Base-by-base conservation (phyloP, 2,329 filamentous ascomycete species). In the Monosporascus sp. region DNA sequence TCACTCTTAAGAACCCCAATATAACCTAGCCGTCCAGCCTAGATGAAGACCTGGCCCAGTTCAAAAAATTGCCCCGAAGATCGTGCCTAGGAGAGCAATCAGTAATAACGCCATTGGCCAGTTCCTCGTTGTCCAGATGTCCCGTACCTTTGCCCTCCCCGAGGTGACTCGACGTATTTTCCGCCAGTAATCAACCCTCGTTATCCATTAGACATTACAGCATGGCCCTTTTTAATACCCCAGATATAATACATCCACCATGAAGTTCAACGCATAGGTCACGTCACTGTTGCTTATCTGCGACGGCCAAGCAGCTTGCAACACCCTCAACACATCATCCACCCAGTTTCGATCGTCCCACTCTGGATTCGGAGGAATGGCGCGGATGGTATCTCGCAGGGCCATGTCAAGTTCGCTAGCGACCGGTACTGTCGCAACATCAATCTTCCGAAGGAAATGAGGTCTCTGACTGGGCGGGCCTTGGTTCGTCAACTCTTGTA, bases 341-440 rank as follows among this genome's bases (percentile, higher is more conserved):
- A 58, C 43, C 56, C 56, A 58, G 49, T 50, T 53, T 26, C 49
- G 50, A 24, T 52, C 38, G 26, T 49, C 50, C 51, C 51, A 58
- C 26, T 52, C 54, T 22, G 56, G 54, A 16, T 58, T 53, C 6
- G 53, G 22, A 7, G 24, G 24, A 16, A 50, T 48, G 7, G 38
- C 46, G 17, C 22, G 49, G 20, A 57, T 52, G 19, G 44, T 46
- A 35, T 58, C 54, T 19, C 44, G 49, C n/a, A 58, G 40, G 22
- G 37, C 38, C 5, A 40, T 52, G 26, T 54, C 56, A 22, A 37
- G 43, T 24, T 45, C 43, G 11, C 52, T 48, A 6, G 24, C n/a
- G 8, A 49, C 49, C 14, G 44, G 41, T 19, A 55, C 35, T 2
- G 54, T 54, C 16, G 54, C 53, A 49, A 58, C 52, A 48, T 56